Conservation (phyloP, 768 basidiomycete genomes). For the Suillus variegatus region DNA sequence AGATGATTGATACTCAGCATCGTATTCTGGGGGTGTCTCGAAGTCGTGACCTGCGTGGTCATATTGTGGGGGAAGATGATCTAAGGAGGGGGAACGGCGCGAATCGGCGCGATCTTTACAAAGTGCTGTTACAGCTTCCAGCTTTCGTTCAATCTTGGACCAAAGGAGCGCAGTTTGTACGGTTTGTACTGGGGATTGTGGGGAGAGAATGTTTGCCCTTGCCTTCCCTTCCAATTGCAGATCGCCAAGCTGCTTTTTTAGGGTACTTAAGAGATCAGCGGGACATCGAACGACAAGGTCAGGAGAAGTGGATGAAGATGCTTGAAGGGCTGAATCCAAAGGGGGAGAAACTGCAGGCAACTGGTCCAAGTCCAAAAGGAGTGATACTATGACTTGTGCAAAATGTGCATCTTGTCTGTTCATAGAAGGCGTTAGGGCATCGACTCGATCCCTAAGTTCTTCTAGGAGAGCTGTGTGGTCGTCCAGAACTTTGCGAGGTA, state of each 20-base stretch:
- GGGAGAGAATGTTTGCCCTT: background rate
- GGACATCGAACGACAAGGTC: constrained; percentile 16
- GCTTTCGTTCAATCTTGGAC: constrained; percentile 71
- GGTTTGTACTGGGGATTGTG: constrained; percentile 41
- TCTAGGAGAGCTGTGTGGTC: constrained; percentile 54
- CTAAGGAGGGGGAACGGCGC: constrained; percentile 14
- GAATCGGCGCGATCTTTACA: constrained; percentile 56
- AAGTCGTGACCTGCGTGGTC: constrained; percentile 33
- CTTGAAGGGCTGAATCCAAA: constrained; percentile 18
- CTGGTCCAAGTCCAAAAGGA: constrained; percentile 68
- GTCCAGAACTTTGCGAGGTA: constrained; percentile 40
- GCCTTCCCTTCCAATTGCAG: constrained; percentile 44
- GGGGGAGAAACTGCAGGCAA: constrained; percentile 41
- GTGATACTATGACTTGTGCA: constrained; percentile 65
- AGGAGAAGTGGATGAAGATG: constrained; percentile 13
- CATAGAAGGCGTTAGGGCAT: constrained; percentile 45
- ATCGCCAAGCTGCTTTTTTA: constrained; percentile 69
- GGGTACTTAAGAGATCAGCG: constrained; percentile 54
- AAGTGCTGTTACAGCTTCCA: constrained; percentile 67
- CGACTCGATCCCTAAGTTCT: constrained; percentile 61
- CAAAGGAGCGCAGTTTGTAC: constrained; percentile 72
- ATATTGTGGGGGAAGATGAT: constrained; percentile 57
- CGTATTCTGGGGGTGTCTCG: constrained; percentile 31
- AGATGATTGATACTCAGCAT: constrained; percentile 13
- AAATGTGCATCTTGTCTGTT: constrained; percentile 57